Evolutionary conservation across 768 basidiomycete species (phyloP), one percentile per base, ranked within the genome.

Genomic region (Coprinopsis strossmayeri): DNA sequence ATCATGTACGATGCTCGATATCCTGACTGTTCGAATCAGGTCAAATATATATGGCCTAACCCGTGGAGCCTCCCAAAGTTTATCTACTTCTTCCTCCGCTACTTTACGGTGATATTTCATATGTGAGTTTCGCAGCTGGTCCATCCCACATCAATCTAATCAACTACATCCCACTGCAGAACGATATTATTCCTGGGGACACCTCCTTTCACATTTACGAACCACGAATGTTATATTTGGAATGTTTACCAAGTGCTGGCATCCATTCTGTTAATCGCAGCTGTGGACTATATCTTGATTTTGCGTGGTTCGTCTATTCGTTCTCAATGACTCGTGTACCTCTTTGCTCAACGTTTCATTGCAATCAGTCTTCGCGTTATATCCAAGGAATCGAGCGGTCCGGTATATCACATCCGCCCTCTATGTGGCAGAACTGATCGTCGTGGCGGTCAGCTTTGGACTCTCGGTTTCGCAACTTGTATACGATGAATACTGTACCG

Each of bases 211-310:
- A 61, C 67, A 32, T 32, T 32, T 15, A 32, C 30, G 7, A 32
- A 32, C 9, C 66, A 67, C 48, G 69, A 64, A 32, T 73, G 72
- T 54, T 73, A 62, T 55, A 66, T 70, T 43, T 72, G 69, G 71
- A 63, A 71, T 52, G 59, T 71, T n/a, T 72, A 65, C 45, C 70
- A 71, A 59, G 70, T 62, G 15, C 59, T 64, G 7, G 64, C 64
- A 7, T 57, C 64, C 12, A 49, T 61, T 5, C 35, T 53, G 2
- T 54, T 71, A 20, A 57, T 69, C 13, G 51, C 52, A 1, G 55
- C 54, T 9, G 67, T 70, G 13, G 71, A 74, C 53, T 63, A 62
- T 12, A 61, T 74, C 28, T 60, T 74, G 12, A 69, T 72, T 40
- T 53, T 72, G 28, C 61, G 72, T 56, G 61, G 72, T 70, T 21